Base-by-base conservation (phyloP, 1,284 basidiomycete species). In the Fomitopsis schrenkii region DNA sequence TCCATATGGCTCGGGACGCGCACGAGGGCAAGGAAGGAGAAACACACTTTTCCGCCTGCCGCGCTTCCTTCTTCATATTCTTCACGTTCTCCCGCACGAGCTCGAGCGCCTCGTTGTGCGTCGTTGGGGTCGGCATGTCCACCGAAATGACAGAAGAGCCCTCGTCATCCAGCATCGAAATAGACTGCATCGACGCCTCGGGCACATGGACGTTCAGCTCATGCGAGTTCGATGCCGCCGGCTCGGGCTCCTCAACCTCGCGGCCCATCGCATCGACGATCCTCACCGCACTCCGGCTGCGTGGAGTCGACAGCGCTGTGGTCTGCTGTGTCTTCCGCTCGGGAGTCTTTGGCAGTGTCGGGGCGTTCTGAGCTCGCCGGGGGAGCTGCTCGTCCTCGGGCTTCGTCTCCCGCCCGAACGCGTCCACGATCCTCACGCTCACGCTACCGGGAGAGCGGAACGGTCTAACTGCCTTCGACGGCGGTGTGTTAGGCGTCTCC, bases 261-360 rank as follows among this genome's bases (percentile, higher is more conserved):
- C 77, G 79, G 10, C 87, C 88, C 83, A 88, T 85, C 1, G 85
- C 85, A 68, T 91, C 88, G 38, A 89, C 80, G 48, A 90, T 75
- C 46, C 85, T 81, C 44, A 89, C 77, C 26, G 72, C 67, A 65
- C 79, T 82, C 67, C 71, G 79, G 58, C 63, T 79, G 14, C 74
- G 74, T 38, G 76, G 74, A 5, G 76, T 78, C 35, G 67, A 40
- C 55, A 64, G 58, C 53, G 46, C 36, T 5, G 2, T 33, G 30
- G 46, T 10, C 36, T 52, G 40, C 33, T 40, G 14, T 8, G 36
- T 17, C 45, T 44, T 53, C 26, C 45, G 19, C 19, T 44, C 42
- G 15, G 55, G 53, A 9, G 38, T 33, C 46, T 52, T 15, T 50
- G 42, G 33, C 8, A 19, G 17, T 35, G 55, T 30, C 19, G 2